phyloP scores from a whole-genome alignment of 2,329 filamentous ascomycete genomes.

The Lasiodiplodia citricola region DNA sequence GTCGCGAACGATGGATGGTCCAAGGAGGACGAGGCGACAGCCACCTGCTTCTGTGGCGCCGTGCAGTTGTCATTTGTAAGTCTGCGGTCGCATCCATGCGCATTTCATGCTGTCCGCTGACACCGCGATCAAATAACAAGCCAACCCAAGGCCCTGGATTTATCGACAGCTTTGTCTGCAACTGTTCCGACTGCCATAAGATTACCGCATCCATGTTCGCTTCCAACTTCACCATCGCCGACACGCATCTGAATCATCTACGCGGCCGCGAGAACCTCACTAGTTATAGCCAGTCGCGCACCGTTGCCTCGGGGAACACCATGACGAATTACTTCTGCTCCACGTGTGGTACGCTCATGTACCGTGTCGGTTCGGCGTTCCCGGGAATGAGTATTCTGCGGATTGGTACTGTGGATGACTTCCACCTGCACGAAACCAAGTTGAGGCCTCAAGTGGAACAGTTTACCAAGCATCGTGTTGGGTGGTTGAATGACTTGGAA shows the following conservation, averaged over 20 bases:
- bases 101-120: neutral
- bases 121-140: conserved; percentile 34
- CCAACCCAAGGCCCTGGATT: conserved; percentile 55
- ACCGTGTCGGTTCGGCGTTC: conserved; percentile 53
- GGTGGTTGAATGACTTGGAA: conserved; percentile 53
- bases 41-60: conserved; percentile 39
- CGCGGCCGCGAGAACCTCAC: conserved; percentile 60
- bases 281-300: conserved; percentile 47
- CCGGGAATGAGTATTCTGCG: conserved; percentile 58
- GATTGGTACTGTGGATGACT: conserved; percentile 68
- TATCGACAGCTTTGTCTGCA: conserved; percentile 61
- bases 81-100: neutral
- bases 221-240: conserved; percentile 59
- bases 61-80: conserved; percentile 37
- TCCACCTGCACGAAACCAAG: conserved; percentile 61
- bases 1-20: conserved; percentile 33
- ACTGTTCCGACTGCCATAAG: conserved; percentile 68
- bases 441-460: conserved; percentile 60
- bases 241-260: conserved; percentile 54
- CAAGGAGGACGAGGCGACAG: conserved; percentile 36
- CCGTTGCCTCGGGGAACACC: conserved; percentile 49
- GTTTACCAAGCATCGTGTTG: conserved; percentile 58
- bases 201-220: conserved; percentile 67
- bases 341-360: conserved; percentile 66
- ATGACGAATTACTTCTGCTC: conserved; percentile 70